Base-by-base conservation (phyloP, 2,329 filamentous ascomycete genomes). In the Chaetomiaceae sp. region DNA sequence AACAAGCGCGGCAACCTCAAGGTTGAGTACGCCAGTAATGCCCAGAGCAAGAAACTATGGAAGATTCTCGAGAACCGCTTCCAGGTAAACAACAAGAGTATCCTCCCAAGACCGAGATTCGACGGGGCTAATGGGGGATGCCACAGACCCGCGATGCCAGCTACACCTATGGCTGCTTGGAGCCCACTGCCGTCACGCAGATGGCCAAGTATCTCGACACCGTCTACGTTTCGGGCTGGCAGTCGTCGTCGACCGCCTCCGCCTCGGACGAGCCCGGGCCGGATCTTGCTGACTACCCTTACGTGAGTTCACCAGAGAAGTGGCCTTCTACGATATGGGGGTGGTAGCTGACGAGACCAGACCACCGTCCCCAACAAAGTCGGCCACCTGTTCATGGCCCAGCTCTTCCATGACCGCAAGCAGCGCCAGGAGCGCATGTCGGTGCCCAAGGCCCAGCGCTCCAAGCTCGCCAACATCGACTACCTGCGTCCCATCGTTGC, bases 161-260 rank as follows among this genome's bases (percentile, higher is more conserved):
- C 73, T 95, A 86, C 76, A 99, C 94, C 53, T 99, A 96, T 69
- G 94, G 94, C 66, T 97, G 94, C 74, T 79, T 99, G 60, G 94
- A 99, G 69, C 94, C 94, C 10, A 96, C 95, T 52, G 96, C 96
- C 89, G 82, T 99, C 69, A 97, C 94, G 25, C 94, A 99, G 73
- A 99, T 99, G 94, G 92, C 92, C 65, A 96, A 97, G 74, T 97
- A 95, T 72, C 80, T 99, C 58, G 94, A 99, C 69, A 99, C 94
- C 30, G 89, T 99, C 69, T 99, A 99, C 71, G 94, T 99, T 58
- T 97, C 94, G 50, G 94, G 94, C 60, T 99, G 94, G 94, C 94
- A 99, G 74, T 96, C 89, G 60, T 97, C 92, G 1, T 96, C 91
- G 21, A 99, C 94, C 7, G 94, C 94, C 45, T 96, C 92, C 2